Conservation (phyloP, 306 rosid genomes). For the Vicia villosa region DNA sequence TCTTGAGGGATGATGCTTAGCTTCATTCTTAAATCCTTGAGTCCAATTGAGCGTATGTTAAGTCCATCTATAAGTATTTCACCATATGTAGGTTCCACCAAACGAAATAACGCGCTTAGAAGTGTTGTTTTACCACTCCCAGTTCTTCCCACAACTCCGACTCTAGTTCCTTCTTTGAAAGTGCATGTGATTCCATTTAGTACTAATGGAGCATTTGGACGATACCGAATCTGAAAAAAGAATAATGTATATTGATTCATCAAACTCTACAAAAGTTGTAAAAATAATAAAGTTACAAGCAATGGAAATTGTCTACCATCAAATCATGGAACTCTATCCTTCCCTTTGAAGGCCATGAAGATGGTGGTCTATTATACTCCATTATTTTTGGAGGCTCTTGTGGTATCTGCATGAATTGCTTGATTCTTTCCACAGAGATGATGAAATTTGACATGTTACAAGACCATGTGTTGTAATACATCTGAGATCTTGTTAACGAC, state of each 20-base stretch:
- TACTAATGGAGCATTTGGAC: slow-evolving; percentile 62
- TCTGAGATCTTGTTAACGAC: slow-evolving; percentile 41
- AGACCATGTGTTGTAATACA: slow-evolving; percentile 49
- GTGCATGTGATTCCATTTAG: too few species aligned
- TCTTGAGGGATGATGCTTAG: slow-evolving; percentile 88
- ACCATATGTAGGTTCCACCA: slow-evolving; percentile 70
- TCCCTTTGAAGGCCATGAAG: slow-evolving; percentile 59
- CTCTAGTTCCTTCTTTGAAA: slow-evolving; percentile 63
- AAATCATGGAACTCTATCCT: slow-evolving; percentile 58
- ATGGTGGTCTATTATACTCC: slow-evolving; percentile 56
- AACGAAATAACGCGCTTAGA: slow-evolving; percentile 73
- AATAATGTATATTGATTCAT: too few species aligned
- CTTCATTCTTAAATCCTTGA: slow-evolving; percentile 70
- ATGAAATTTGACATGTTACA: slow-evolving; percentile 51
- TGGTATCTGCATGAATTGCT: slow-evolving; percentile 71
- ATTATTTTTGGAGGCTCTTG: slow-evolving; percentile 58
- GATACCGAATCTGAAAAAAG: slow-evolving; percentile 64
- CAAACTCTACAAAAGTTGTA: too few species aligned
- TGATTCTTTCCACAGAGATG: slow-evolving; percentile 72
- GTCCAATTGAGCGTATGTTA: slow-evolving; percentile 67
- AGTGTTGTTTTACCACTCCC: slow-evolving; percentile 82
- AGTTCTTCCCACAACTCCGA: slow-evolving; percentile 86
- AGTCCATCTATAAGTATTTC: slow-evolving; percentile 57
- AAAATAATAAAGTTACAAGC: too few species aligned
- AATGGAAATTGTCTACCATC: slow-evolving; percentile 29